A percentile compares a stretch with the other conserved stretches of the same genome.
These are phyloP conservation scores for Pythium inflatum DNA, from an alignment of 352 stramenopile species.

Conservation along the genomic window DNA sequence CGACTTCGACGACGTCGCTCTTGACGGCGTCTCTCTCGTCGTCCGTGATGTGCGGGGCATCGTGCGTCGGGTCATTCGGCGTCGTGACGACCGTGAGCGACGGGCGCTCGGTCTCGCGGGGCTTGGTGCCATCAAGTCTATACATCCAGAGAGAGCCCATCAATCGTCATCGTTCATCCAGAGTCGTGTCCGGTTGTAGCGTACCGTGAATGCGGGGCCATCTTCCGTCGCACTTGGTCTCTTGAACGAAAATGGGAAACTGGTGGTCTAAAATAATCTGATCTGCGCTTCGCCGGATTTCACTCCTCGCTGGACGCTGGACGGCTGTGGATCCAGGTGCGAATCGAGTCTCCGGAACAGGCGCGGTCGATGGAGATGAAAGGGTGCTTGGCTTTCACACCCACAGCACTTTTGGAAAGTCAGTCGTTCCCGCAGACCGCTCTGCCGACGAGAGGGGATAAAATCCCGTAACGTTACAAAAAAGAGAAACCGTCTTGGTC, in stretches of 20 bases:
- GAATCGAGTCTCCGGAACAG: no score
- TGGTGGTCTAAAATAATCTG: no score
- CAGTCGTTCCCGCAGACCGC: no score
- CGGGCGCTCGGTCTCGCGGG: neutral
- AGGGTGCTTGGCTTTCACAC: no score
- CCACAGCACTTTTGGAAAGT: no score
- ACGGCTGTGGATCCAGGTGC: no score
- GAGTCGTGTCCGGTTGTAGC: neutral
- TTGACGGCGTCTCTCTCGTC: constrained; percentile 6
- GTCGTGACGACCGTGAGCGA: constrained; percentile 16
- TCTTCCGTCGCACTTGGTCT: neutral
- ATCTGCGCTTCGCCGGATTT: no score
- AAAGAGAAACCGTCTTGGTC: constrained; percentile 27
- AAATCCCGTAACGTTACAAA: constrained; percentile 12
- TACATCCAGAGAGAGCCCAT: neutral
- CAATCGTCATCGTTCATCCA: neutral
- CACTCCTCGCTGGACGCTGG: no score
- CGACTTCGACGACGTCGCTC: constrained; percentile 18
- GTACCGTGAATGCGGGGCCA: constrained; percentile 1
- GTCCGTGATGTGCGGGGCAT: neutral
- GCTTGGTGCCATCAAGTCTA: neutral
- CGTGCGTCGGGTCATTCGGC: neutral
- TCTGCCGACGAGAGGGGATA: constrained; percentile 12
- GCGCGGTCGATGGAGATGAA: no score
- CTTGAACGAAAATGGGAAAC: neutral